phyloP scores from a whole-genome alignment of 164 flowering plant species.

The Santalum album region DNA sequence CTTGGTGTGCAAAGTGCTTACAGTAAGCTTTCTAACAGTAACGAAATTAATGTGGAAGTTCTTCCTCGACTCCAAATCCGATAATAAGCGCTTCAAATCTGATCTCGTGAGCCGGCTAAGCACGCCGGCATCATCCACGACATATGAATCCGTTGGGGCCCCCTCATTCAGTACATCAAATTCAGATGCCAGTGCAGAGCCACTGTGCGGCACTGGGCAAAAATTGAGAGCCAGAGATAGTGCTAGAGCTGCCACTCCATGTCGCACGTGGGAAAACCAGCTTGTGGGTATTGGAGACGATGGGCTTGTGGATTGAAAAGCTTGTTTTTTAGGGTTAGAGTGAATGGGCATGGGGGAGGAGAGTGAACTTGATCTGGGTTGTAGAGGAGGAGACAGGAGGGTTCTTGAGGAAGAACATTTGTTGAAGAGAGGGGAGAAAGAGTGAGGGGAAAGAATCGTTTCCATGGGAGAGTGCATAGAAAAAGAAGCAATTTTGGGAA shows the following conservation, averaged over 20 bases:
- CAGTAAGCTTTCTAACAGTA: slow-evolving; percentile 92
- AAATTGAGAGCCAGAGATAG: slow-evolving; percentile 73
- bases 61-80: slow-evolving; percentile 88
- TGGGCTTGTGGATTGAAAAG: slow-evolving; percentile 12
- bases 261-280: slow-evolving; percentile 57
- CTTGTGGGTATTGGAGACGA: slow-evolving; percentile 27
- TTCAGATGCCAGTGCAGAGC: slow-evolving; percentile 65
- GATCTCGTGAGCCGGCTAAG: slow-evolving; percentile 82
- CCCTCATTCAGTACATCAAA: slow-evolving; percentile 80
- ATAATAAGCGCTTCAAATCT: slow-evolving; percentile 66
- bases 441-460: slow-evolving; percentile 70
- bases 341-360: slow-evolving; percentile 26
- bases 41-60: slow-evolving; percentile 64
- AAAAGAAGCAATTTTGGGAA: slow-evolving; percentile 4
- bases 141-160: slow-evolving; percentile 70
- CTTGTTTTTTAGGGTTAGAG: slow-evolving; percentile 27
- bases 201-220: slow-evolving; percentile 30
- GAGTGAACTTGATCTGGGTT: slow-evolving; percentile 29
- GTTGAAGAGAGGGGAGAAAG: slow-evolving; percentile 40
- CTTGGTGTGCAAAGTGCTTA: slow-evolving; percentile 25
- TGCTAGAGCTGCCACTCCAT: slow-evolving; percentile 80
- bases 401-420: slow-evolving; percentile 23
- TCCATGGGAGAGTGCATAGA: slow-evolving; percentile 43
- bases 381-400: slow-evolving; percentile 12
- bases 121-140: slow-evolving; percentile 92